Evolutionary conservation across 768 basidiomycete species (phyloP).

Genomic region (Kwoniella mangroviensis): DNA sequence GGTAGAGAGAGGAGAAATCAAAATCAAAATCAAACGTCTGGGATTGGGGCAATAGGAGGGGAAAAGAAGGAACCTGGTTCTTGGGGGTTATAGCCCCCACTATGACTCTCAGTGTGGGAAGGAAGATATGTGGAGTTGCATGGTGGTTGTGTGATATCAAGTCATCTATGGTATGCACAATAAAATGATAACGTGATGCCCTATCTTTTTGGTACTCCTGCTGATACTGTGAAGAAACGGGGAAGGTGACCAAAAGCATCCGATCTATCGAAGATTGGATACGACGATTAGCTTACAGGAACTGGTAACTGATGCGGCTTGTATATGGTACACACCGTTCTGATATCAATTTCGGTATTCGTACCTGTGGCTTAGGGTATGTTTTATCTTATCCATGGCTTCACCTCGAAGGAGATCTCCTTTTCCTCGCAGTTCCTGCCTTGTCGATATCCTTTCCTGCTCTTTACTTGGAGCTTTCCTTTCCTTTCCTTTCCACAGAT

Average conservation of each 20-base stretch:
- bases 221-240: too few species aligned
- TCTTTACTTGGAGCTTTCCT: too few species aligned
- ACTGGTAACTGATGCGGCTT: too few species aligned
- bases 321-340: too few species aligned
- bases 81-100: not conserved
- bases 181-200: not conserved
- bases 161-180: not conserved
- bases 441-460: too few species aligned
- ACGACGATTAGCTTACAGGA: not conserved
- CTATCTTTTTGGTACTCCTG: not conserved
- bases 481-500: too few species aligned
- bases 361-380: too few species aligned
- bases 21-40: slow-evolving; percentile 1
- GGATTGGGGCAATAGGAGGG: not conserved
- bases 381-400: too few species aligned
- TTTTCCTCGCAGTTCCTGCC: too few species aligned
- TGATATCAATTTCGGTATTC: too few species aligned
- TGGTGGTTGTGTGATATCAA: not conserved
- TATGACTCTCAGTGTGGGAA: not conserved
- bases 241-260: not conserved
- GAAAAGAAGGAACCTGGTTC: slow-evolving; percentile 2
- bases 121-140: not conserved
- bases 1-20: slow-evolving; percentile 11
- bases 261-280: not conserved
- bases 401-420: too few species aligned